Percentiles rank a stretch among this genome's conserved stretches.
Evolutionary conservation across 306 rosid genomes (phyloP).

Genomic region (Herpetospermum pedunculosum): DNA sequence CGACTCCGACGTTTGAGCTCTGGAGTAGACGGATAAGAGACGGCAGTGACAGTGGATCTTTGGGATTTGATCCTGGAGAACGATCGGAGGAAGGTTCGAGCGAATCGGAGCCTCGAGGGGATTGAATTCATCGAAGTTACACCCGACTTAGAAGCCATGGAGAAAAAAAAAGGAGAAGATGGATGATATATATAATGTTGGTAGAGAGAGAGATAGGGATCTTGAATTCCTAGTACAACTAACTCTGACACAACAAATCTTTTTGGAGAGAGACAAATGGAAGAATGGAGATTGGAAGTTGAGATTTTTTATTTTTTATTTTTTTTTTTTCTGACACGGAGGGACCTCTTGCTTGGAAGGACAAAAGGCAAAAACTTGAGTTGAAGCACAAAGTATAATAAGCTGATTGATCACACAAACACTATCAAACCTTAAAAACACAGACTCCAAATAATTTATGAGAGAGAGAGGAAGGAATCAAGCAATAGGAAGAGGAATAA

Average conservation of each 20-base stretch:
- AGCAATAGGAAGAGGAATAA: not conserved
- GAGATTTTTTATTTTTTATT: not conserved
- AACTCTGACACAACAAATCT: conserved; percentile 9
- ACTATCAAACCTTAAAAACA: not conserved
- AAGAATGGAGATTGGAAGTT: not conserved
- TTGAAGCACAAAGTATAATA: not conserved
- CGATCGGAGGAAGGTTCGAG: conserved; percentile 17
- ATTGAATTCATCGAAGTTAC: not conserved
- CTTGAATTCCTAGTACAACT: conserved; percentile 9
- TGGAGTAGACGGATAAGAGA: not conserved
- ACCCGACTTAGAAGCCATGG: not conserved
- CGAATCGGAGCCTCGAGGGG: conserved; percentile 7
- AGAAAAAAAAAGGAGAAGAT: not conserved
- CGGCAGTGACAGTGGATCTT: not conserved
- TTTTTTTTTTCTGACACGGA: conserved; percentile 14
- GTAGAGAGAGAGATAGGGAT: not conserved
- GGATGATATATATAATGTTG: not conserved
- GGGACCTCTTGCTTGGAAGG: conserved; percentile 14
- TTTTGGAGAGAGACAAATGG: not conserved
- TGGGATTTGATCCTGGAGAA: conserved; percentile 15
- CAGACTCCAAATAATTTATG: not conserved
- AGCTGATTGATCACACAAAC: not conserved
- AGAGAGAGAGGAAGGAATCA: conserved; percentile 12
- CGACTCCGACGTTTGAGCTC: conserved; percentile 9
- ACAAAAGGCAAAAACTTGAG: conserved; percentile 9